Evolutionary conservation across 169 alveolate species (phyloP).

Genomic region (Toxoplasma gondii): DNA sequence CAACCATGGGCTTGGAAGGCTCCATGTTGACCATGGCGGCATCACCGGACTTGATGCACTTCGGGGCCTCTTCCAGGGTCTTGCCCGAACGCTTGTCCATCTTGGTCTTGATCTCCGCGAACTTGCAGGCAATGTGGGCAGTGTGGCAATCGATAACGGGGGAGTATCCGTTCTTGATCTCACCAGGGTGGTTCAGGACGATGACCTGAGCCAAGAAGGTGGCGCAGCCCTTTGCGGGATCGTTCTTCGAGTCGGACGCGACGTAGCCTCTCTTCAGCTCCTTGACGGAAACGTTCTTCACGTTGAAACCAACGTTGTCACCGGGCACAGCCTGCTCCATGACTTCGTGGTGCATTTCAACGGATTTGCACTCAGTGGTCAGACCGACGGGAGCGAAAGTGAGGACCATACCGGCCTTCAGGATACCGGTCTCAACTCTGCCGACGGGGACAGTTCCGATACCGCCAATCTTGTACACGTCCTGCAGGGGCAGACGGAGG

Average conservation of each 20-base stretch:
- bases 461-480: constrained; percentile 99
- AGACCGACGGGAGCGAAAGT: constrained; percentile 96
- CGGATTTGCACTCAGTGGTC: constrained; percentile 97
- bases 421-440: constrained; percentile 97
- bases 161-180: constrained; percentile 96
- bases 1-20: constrained; percentile 97
- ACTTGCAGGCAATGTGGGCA: constrained; percentile 98
- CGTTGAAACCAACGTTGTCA: constrained; percentile 97
- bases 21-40: constrained; percentile 95
- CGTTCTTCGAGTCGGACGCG: constrained; percentile 96
- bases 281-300: constrained; percentile 94
- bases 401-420: constrained; percentile 92
- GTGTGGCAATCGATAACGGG: constrained; percentile 98
- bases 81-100: constrained; percentile 97
- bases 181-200: constrained; percentile 97
- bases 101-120: constrained; percentile 91
- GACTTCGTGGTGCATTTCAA: constrained; percentile 98
- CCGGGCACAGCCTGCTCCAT: constrained; percentile 98
- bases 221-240: constrained; percentile 96
- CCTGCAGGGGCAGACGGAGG: constrained; percentile 96
- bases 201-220: constrained; percentile 95
- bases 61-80: constrained; percentile 96
- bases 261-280: constrained; percentile 96
- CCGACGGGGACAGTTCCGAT: constrained; percentile 99
- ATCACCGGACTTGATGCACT: constrained; percentile 95